Evolutionary conservation across 305 asterid genomes (phyloP).

Genomic region (Rubia tinctorum): DNA sequence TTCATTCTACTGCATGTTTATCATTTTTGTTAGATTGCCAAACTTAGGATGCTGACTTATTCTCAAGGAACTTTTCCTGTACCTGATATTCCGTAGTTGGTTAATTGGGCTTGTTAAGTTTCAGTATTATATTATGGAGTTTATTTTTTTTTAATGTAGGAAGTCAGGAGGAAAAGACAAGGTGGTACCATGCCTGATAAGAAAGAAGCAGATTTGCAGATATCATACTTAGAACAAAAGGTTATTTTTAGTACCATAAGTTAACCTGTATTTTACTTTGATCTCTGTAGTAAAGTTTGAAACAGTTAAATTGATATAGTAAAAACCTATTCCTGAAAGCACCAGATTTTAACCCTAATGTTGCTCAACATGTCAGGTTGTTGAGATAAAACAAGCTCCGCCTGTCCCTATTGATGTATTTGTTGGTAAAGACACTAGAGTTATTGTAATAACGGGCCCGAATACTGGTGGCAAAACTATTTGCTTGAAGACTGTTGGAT

Average conservation of each 20-base stretch:
- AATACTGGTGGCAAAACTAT: constrained; percentile 99
- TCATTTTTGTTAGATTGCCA: constrained; percentile 2
- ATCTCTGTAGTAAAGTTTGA: neutral
- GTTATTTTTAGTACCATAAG: constrained; percentile 26
- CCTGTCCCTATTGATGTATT: constrained; percentile 91
- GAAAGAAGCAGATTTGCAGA: constrained; percentile 38
- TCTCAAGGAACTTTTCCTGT: neutral
- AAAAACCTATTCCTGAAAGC: constrained; percentile 1
- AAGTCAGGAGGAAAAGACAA: constrained; percentile 85
- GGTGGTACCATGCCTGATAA: constrained; percentile 45
- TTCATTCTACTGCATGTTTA: neutral
- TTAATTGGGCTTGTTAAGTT: constrained; percentile 11
- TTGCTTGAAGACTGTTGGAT: constrained; percentile 88
- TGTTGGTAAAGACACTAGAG: constrained; percentile 58
- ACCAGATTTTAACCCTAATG: constrained; percentile 7
- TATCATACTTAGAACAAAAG: constrained; percentile 71
- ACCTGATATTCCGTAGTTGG: constrained; percentile 9
- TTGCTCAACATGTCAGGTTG: constrained; percentile 50
- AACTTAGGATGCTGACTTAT: neutral
- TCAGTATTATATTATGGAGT: constrained; percentile 8
- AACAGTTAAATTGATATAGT: neutral
- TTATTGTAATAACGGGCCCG: constrained; percentile 88
- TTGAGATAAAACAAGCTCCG: constrained; percentile 56
- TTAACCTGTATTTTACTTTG: constrained; percentile 10
- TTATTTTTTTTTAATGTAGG: constrained; percentile 39